phyloP scores from a whole-genome alignment of 1,284 basidiomycete species.

The Microbotryum saponariae region DNA sequence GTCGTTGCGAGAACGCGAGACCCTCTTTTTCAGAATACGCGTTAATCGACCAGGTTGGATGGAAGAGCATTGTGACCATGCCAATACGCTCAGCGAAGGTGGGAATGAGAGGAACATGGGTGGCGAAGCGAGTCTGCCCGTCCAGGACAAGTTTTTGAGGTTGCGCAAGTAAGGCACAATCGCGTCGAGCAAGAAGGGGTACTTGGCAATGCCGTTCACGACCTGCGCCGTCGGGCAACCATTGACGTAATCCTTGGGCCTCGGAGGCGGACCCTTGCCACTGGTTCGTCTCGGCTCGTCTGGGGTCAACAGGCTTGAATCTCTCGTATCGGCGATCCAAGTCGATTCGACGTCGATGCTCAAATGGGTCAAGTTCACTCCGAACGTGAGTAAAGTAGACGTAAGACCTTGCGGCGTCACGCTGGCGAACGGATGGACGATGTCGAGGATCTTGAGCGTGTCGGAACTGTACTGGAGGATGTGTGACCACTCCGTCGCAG shows the following conservation, averaged over 20 bases:
- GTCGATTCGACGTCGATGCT: conserved; percentile 2
- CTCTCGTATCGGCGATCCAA: conserved; percentile 6
- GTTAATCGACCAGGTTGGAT: conserved; percentile 13
- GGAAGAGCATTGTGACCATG: conserved; percentile 10
- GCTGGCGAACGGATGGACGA: background rate
- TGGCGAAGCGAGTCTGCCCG: conserved; percentile 14
- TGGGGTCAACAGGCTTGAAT: background rate
- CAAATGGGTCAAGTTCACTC: conserved; percentile 16
- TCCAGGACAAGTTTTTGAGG: conserved; percentile 9
- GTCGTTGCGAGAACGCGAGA: conserved; percentile 10
- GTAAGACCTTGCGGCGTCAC: conserved; percentile 14
- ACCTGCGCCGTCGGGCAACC: conserved; percentile 5
- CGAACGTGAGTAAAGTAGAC: conserved; percentile 11
- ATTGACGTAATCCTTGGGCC: conserved; percentile 17
- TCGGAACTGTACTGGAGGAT: conserved; percentile 15
- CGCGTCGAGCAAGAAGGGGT: conserved; percentile 19
- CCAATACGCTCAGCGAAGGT: conserved; percentile 8
- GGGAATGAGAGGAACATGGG: conserved; percentile 17
- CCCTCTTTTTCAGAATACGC: conserved; percentile 14
- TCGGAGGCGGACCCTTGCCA: background rate
- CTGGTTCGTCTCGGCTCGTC: background rate
- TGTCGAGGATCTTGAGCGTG: conserved; percentile 3
- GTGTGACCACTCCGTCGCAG: background rate
- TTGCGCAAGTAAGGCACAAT: conserved; percentile 16
- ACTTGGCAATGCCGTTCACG: background rate